phyloP scores from a whole-genome alignment of 192 early-diverging fungal species.

The Backusella psychrophila region DNA sequence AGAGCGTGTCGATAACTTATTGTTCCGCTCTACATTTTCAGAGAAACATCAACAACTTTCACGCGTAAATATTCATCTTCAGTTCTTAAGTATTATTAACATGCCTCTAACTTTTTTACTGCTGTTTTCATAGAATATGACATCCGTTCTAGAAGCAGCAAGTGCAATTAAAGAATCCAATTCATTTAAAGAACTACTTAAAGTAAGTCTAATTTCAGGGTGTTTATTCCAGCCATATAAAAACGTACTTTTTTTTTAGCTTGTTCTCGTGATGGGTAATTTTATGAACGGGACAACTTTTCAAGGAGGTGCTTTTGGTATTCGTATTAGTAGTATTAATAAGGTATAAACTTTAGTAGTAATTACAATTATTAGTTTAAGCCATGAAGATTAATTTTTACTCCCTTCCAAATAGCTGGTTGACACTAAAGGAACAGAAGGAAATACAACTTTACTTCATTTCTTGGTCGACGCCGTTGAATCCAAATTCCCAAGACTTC shows the following conservation, averaged over 20 bases:
- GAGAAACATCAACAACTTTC: conserved; percentile 64
- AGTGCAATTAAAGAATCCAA: conserved; percentile 63
- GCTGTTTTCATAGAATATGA: conserved; percentile 44
- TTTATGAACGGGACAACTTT: conserved; percentile 78
- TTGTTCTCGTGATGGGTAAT: conserved; percentile 79
- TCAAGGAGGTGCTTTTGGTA: conserved; percentile 86
- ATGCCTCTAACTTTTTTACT: neutral
- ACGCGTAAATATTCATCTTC: conserved; percentile 35
- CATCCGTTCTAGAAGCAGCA: conserved; percentile 61
- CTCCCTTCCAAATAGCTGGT: conserved; percentile 47
- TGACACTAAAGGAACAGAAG: conserved; percentile 77
- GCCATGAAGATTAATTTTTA: neutral
- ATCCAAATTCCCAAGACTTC: conserved; percentile 57
- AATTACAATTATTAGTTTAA: neutral
- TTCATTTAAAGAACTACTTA: conserved; percentile 69
- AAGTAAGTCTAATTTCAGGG: conserved; percentile 34
- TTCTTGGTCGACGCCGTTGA: conserved; percentile 73
- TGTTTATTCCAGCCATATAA: neutral
- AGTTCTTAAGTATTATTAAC: neutral
- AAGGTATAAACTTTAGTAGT: conserved; percentile 41
- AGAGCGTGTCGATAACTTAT: conserved; percentile 67
- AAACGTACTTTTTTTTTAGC: conserved; percentile 20
- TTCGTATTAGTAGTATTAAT: conserved; percentile 81
- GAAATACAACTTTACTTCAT: conserved; percentile 72
- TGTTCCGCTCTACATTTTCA: conserved; percentile 64